These are phyloP conservation scores for Cercophora samala DNA, from an alignment of 495 filamentous ascomycete genomes.

Conservation along the genomic window DNA sequence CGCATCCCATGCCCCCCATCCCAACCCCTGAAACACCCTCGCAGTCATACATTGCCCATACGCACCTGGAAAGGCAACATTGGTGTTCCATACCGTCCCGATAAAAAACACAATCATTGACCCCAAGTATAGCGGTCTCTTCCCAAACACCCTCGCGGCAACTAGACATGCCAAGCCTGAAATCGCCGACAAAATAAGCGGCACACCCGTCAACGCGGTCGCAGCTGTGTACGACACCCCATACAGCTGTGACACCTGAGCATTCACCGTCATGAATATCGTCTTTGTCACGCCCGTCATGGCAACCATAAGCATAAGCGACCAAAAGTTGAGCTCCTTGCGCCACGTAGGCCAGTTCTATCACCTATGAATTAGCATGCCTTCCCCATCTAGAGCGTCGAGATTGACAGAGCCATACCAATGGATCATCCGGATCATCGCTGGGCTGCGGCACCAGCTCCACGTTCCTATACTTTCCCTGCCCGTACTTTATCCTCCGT, in stretches of 20 bases:
- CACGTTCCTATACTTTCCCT: constrained; percentile 40
- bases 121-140: constrained; percentile 45
- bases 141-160: constrained; percentile 44
- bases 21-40: constrained; percentile 48
- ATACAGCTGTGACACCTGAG: constrained; percentile 39
- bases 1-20: constrained; percentile 53
- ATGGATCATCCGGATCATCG: constrained; percentile 46
- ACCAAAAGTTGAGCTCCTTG: constrained; percentile 45
- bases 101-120: constrained; percentile 44
- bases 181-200: constrained; percentile 47
- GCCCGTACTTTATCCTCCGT: constrained; percentile 46
- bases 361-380: constrained; percentile 1
- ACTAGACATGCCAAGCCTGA: constrained; percentile 40
- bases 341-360: constrained; percentile 52
- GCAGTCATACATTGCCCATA: constrained; percentile 48
- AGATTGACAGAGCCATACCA: constrained; percentile 34
- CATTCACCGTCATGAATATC: constrained; percentile 47
- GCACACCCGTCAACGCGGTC: constrained; percentile 47
- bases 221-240: constrained; percentile 43
- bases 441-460: constrained; percentile 51
- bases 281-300: constrained; percentile 48
- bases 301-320: constrained; percentile 42
- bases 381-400: not conserved
- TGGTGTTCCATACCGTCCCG: constrained; percentile 48
- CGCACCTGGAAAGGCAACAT: constrained; percentile 30